A percentile compares a stretch with the other conserved stretches of the same genome.
Evolutionary conservation across 495 filamentous ascomycete species (phyloP).

Genomic region (Trichoderma parareesei): DNA sequence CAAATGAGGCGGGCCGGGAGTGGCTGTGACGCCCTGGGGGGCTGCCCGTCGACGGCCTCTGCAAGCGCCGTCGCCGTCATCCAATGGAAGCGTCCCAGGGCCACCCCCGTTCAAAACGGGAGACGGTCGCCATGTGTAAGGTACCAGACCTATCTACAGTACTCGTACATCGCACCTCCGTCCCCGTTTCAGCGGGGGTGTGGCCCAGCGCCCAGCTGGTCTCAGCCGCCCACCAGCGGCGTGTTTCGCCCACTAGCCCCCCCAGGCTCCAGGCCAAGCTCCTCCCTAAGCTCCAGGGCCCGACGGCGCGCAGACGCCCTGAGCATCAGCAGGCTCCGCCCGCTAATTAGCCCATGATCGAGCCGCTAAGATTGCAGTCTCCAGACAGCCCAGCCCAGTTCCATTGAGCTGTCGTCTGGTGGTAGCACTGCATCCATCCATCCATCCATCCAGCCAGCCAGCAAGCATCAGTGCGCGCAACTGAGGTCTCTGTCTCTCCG

Average conservation of each 20-base stretch:
- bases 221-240: not conserved
- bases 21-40: not conserved
- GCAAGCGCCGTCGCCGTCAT: not conserved
- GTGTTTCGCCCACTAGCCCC: slow-evolving; percentile 4
- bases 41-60: not conserved
- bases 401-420: too few species aligned
- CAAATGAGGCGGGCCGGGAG: not conserved
- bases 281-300: slow-evolving; percentile 1
- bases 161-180: too few species aligned
- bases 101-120: not conserved
- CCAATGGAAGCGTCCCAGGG: not conserved
- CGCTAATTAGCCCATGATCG: slow-evolving; percentile 4
- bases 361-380: slow-evolving; percentile 6
- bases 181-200: slow-evolving; percentile 7
- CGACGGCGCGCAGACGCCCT: not conserved
- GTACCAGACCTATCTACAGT: too few species aligned
- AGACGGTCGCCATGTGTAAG: not conserved
- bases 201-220: not conserved
- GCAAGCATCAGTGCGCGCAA: too few species aligned
- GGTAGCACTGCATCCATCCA: too few species aligned
- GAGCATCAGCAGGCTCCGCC: slow-evolving; percentile 5
- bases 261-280: not conserved
- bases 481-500: too few species aligned
- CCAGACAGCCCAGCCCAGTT: not conserved
- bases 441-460: too few species aligned